phyloP scores from a whole-genome alignment of 495 filamentous ascomycete genomes.

The Annulohypoxylon stygium region DNA sequence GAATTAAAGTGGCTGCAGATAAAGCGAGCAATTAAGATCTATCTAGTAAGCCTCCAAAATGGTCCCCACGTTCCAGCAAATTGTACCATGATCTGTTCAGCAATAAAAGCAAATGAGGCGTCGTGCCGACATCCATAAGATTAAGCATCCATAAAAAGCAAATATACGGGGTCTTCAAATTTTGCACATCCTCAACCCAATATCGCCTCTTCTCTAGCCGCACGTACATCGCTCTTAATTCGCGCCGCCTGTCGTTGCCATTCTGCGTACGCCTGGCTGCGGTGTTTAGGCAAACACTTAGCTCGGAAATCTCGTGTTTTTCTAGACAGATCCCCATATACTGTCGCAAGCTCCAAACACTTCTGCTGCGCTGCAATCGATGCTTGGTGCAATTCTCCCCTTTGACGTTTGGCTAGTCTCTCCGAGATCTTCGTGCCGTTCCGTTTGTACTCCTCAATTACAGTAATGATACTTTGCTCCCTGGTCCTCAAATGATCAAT shows the following conservation, averaged over 20 bases:
- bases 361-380: conserved; percentile 22
- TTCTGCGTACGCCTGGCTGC: conserved; percentile 31
- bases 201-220: conserved; percentile 28
- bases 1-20: no score
- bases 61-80: no score
- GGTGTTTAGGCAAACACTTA: conserved; percentile 30
- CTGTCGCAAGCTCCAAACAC: conserved; percentile 24
- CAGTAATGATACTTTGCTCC: conserved; percentile 32
- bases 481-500: conserved; percentile 37
- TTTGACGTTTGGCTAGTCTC: conserved; percentile 27
- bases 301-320: conserved; percentile 30
- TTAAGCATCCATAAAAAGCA: neutral
- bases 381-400: conserved; percentile 25
- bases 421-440: conserved; percentile 31
- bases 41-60: no score
- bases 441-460: conserved; percentile 37
- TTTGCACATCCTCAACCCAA: conserved; percentile 7
- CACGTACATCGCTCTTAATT: conserved; percentile 29
- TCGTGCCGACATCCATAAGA: neutral
- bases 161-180: neutral
- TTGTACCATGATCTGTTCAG: no score
- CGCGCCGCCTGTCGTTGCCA: conserved; percentile 34
- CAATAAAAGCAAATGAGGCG: neutral
- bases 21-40: no score
- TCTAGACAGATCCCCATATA: conserved; percentile 36